Base-by-base conservation (phyloP, 2,329 filamentous ascomycete species). In the Hypoxylon sp. region DNA sequence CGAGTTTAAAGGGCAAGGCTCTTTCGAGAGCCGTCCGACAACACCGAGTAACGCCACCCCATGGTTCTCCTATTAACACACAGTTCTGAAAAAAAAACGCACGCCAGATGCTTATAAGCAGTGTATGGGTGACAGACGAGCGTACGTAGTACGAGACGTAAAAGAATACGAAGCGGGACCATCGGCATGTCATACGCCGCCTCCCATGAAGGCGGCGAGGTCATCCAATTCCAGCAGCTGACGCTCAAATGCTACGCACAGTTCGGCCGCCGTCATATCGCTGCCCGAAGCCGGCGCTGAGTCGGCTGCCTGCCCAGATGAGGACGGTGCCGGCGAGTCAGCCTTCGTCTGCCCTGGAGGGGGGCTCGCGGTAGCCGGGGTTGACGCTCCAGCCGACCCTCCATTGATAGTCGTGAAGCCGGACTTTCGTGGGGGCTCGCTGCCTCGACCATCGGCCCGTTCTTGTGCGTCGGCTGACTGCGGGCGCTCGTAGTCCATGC, bases 191-290 rank as follows among this genome's bases (percentile, higher is more conserved):
- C 62, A 88, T 66, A 88, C 86, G 64, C 86, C 86, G 18, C 86
- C 86, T 18, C 86, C 86, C 86, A 88, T 88, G 56, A 88, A 88
- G 2, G 86, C 86, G 30, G 86, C 86, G 9, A 88, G 81, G 70
- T 88, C 86, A 65, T 88, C 86, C 5, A 88, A 78, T 73, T 88
- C 86, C 9, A 88, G 78, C 0, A 88, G 80, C 74, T 88, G 86
- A 30, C 85, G 80, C 77, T 88, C 86, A 70, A 88, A 88, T 0
- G 86, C 86, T 12, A 79, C 77, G 71, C 86, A 88, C 14, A 88
- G 78, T 72, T 88, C 86, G 4, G 82, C 80, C 0, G 85, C 83
- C 2, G 85, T 87, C 84, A 88, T 88, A 65, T 88, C 86, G 45
- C 42, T 73, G 38, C 70, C 70, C 2, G 74, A 64, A 11, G 76